Conservation (phyloP, 768 basidiomycete species). For the Leccinum obscurum region DNA sequence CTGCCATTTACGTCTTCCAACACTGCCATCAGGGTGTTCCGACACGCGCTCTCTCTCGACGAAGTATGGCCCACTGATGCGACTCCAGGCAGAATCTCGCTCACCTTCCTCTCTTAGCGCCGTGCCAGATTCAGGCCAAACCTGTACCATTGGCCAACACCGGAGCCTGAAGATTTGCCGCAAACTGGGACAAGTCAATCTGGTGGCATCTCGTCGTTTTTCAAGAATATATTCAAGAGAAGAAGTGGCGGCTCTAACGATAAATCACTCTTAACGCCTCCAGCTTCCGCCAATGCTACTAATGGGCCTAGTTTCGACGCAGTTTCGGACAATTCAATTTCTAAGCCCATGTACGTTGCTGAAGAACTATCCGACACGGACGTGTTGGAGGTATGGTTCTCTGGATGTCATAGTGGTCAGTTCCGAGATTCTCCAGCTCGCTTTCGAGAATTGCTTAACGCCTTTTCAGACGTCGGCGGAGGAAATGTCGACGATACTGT, state of each 20-base stretch:
- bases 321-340: not conserved
- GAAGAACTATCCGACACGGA: constrained; percentile 36
- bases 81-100: not conserved
- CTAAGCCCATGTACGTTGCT: not conserved
- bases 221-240: constrained; percentile 3
- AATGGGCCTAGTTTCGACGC: not conserved
- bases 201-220: not conserved
- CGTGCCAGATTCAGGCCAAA: constrained; percentile 69
- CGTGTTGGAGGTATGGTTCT: constrained; percentile 80
- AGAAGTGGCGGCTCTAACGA: not conserved
- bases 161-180: not conserved
- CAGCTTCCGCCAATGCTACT: not conserved
- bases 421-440: not conserved
- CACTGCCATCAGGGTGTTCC: constrained; percentile 62
- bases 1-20: constrained; percentile 72
- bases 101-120: constrained; percentile 41
- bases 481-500: constrained; percentile 49
- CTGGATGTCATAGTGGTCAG: constrained; percentile 70
- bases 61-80: constrained; percentile 46
- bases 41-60: constrained; percentile 77
- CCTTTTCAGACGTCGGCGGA: constrained; percentile 64
- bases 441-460: not conserved
- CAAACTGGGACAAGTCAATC: not conserved
- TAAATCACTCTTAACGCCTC: not conserved
- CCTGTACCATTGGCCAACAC: constrained; percentile 48